Conservation (phyloP, 768 basidiomycete species). For the Chalciporus piperatus region DNA sequence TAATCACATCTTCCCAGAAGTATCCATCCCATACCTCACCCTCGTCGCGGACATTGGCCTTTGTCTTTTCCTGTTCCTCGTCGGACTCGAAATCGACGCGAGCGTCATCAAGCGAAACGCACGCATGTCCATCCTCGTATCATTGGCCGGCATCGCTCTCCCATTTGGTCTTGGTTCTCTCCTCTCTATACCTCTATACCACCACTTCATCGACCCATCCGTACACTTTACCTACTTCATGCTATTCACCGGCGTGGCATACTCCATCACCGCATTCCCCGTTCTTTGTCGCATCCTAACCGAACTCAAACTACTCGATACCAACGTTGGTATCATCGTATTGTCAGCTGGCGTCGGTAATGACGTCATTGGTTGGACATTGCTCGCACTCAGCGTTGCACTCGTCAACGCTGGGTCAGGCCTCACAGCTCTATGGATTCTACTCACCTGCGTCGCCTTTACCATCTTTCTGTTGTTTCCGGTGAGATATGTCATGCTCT, state of each 20-base stretch:
- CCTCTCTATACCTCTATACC: constrained; percentile 53
- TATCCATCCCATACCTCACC: constrained; percentile 72
- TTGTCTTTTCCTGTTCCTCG: constrained; percentile 86
- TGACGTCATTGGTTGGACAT: constrained; percentile 83
- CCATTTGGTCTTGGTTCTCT: constrained; percentile 86
- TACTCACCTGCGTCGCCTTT: constrained; percentile 81
- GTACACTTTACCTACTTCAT: constrained; percentile 86
- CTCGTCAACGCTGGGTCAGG: constrained; percentile 87
- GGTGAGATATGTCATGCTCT: constrained; percentile 56
- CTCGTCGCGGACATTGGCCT: constrained; percentile 89
- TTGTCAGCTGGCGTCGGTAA: constrained; percentile 91
- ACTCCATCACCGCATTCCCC: constrained; percentile 84
- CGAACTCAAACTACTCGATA: constrained; percentile 88
- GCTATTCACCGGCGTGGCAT: constrained; percentile 91
- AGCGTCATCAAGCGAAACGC: constrained; percentile 76
- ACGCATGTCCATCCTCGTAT: constrained; percentile 63
- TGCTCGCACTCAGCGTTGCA: constrained; percentile 88
- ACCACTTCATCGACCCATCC: constrained; percentile 58
- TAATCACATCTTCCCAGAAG: constrained; percentile 73
- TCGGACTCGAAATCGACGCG: constrained; percentile 89
- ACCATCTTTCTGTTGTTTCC: constrained; percentile 71
- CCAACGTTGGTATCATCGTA: constrained; percentile 88
- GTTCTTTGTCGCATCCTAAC: constrained; percentile 85
- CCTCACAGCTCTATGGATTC: constrained; percentile 79
- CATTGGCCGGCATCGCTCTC: constrained; percentile 78